Evolutionary conservation across 768 basidiomycete genomes (phyloP), one percentile per base, ranked within the genome.

Genomic region (Vararia minispora): DNA sequence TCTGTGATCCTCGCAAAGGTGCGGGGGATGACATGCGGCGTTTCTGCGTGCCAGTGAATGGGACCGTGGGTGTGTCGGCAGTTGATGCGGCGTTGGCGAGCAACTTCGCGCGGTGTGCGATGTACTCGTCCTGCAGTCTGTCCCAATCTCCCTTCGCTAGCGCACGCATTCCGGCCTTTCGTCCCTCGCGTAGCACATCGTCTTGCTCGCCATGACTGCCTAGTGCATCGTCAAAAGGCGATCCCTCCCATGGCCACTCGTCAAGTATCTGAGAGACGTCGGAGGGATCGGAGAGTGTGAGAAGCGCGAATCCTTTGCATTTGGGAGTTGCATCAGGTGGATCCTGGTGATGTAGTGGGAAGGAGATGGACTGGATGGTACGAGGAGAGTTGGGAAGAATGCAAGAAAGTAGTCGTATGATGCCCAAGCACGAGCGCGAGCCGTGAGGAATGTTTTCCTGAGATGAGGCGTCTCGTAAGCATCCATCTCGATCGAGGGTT

Each of bases 211-310:
- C n/a, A n/a, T n/a, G n/a, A n/a, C n/a, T n/a, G n/a, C n/a, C n/a
- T n/a, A n/a, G n/a, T n/a, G n/a, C n/a, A n/a, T n/a, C n/a, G n/a
- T n/a, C n/a, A n/a, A n/a, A n/a, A n/a, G n/a, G n/a, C n/a, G n/a
- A n/a, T n/a, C n/a, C n/a, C n/a, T n/a, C n/a, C 82, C 86, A 89
- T 5, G 76, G 75, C 79, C 81, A 89, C 17, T 50, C 48, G 0
- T 57, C 27, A 1, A 74, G 53, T 0, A 88, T 43, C 2, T 52
- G 42, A 6, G 67, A 56, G 2, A 58, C 64, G 18, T 74, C 66
- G 1, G 59, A 54, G 1, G 52, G 25, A 4, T 56, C 41, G 2
- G 62, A 54, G 30, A 88, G 60, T 0, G 74, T 74, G 38, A 88
- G 60, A 21, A 89, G 69, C 0, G 83, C 82, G 44, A 87, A 88